Conservation (phyloP, 106 monocot genomes). For the Cymbidium sinense region DNA sequence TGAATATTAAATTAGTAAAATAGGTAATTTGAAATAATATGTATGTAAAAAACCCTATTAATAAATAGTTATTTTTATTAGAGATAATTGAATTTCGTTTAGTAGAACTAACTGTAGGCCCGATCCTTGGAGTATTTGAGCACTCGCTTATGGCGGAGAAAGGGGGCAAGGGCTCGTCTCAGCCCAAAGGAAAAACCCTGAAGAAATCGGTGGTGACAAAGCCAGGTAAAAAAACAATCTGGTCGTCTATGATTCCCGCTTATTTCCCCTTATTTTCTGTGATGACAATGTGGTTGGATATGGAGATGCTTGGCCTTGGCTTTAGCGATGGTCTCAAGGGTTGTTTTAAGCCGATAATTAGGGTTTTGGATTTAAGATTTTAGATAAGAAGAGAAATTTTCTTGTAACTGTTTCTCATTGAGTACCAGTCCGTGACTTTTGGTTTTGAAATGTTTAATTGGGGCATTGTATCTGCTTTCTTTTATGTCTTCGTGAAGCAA, state of each 20-base stretch:
- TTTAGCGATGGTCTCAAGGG: neutral
- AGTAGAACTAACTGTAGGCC: no score
- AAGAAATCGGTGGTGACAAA: neutral
- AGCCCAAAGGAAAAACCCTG: neutral
- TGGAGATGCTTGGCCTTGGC: neutral
- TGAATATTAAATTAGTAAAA: no score
- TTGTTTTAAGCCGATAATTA: neutral
- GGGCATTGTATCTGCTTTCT: neutral
- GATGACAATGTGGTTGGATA: neutral
- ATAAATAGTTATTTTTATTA: no score
- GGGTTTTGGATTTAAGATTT: neutral
- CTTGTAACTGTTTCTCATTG: neutral
- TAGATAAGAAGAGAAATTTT: neutral
- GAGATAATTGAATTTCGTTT: no score
- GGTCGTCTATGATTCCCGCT: neutral
- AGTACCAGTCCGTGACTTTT: neutral
- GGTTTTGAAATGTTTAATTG: neutral
- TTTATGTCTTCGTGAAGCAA: neutral
- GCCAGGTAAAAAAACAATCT: constrained; percentile 1
- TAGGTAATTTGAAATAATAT: no score
- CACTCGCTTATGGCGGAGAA: neutral
- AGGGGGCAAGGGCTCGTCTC: neutral
- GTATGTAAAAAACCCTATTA: no score
- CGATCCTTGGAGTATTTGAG: neutral
- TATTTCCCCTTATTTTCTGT: neutral